Percentiles rank a stretch among this genome's conserved stretches.
These are phyloP conservation scores for Elongisporangium prolatum DNA, from an alignment of 352 stramenopile species.

Conservation along the genomic window DNA sequence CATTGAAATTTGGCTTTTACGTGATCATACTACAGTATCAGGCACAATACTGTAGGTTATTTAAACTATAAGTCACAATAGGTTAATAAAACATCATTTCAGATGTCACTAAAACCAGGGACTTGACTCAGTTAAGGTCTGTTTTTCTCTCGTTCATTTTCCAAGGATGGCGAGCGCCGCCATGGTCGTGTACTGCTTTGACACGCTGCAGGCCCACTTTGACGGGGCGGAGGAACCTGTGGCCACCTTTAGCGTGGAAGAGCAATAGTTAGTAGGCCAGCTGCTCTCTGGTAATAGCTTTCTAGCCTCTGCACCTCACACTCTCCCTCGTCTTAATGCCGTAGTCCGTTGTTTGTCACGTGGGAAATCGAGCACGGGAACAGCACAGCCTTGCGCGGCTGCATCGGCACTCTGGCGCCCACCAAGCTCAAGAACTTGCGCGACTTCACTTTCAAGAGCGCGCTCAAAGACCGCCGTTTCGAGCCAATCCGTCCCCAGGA, in stretches of 20 bases:
- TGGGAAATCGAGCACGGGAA: slow-evolving; percentile 70
- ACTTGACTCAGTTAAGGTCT: neutral
- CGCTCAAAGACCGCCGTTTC: slow-evolving; percentile 71
- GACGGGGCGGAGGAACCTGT: slow-evolving; percentile 37
- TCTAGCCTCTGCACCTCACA: neutral
- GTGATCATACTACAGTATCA: no score
- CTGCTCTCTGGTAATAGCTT: neutral
- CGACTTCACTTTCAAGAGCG: slow-evolving; percentile 83
- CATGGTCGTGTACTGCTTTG: slow-evolving; percentile 86
- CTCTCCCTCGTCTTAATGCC: neutral
- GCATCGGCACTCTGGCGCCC: slow-evolving; percentile 72
- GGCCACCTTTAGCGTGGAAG: slow-evolving; percentile 46
- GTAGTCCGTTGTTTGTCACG: slow-evolving; percentile 77
- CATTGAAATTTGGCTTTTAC: no score
- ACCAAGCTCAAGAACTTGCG: slow-evolving; percentile 62
- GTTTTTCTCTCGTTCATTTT: neutral
- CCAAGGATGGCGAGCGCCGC: slow-evolving; percentile 59
- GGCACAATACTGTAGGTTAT: no score
- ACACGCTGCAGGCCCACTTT: slow-evolving; percentile 74
- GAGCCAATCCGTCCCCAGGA: slow-evolving; percentile 67
- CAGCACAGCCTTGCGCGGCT: slow-evolving; percentile 52
- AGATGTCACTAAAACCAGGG: neutral
- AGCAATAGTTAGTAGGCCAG: slow-evolving; percentile 40
- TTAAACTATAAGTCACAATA: no score
- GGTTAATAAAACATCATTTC: no score